These are phyloP conservation scores for Hypoxylon sp. DNA, from an alignment of 2,329 filamentous ascomycete genomes.

Conservation along the genomic window DNA sequence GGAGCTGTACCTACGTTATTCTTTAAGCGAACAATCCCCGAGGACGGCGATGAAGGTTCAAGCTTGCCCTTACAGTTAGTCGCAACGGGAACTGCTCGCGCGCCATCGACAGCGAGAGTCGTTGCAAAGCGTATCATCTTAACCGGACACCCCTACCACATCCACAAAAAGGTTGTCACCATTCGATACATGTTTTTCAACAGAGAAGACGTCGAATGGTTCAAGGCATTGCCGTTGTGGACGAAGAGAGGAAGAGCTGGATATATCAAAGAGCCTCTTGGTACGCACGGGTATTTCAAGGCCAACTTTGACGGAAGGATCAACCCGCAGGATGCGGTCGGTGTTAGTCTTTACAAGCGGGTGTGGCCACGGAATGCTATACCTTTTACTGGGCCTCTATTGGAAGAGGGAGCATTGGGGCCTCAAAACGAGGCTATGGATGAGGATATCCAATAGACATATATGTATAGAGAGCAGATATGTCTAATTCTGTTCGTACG, in stretches of 20 bases:
- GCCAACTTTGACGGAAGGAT: conserved; percentile 96
- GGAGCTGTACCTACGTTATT: conserved; percentile 90
- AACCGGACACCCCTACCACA: conserved; percentile 97
- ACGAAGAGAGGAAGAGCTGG: conserved; percentile 89
- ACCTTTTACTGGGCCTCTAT: conserved; percentile 59
- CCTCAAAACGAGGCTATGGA: conserved; percentile 56
- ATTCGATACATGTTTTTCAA: conserved; percentile 99
- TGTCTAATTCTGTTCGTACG: neutral
- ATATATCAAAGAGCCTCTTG: conserved; percentile 92
- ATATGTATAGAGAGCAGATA: neutral
- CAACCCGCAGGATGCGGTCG: conserved; percentile 94
- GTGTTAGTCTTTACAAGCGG: conserved; percentile 88
- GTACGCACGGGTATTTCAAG: conserved; percentile 99
- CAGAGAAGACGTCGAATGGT: conserved; percentile 94
- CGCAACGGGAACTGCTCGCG: conserved; percentile 87
- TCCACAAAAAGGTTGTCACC: conserved; percentile 97
- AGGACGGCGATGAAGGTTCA: conserved; percentile 60
- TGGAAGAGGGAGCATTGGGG: conserved; percentile 52
- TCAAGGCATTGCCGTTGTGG: conserved; percentile 96
- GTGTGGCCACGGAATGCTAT: conserved; percentile 81
- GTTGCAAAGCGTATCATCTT: conserved; percentile 94
- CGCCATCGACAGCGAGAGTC: conserved; percentile 80
- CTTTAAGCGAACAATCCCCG: conserved; percentile 73
- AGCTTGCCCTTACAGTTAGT: conserved; percentile 76
- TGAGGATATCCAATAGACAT: conserved; percentile 51